Base-by-base conservation (phyloP, 345 rosid species). In the Salix caprea region DNA sequence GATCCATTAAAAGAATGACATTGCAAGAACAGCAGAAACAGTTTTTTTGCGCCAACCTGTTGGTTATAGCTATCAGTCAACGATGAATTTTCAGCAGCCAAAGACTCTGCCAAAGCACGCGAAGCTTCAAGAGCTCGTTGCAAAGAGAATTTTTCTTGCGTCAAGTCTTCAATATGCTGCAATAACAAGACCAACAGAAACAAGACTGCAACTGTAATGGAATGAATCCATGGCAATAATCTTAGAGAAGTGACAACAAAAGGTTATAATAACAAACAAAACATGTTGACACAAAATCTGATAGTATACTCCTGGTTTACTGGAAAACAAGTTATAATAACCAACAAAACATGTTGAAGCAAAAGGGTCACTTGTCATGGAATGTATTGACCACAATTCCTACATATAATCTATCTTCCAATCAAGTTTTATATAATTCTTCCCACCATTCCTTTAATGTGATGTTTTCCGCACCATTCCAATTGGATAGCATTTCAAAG, bases 71-170 rank as follows among this genome's bases (percentile, higher is more conserved):
- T 94, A 78, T 96, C 97, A 24, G 98, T 91, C 86, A 96, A 75
- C 6, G 97, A 94, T 66, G 98, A 91, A 85, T 96, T 96, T 85
- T 96, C 99, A 73, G 96, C 80, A 74, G 99, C 99, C 85, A 96
- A 85, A 56, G 99, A 94, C 86, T 94, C 97, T 19, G 99, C 91
- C 77, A 96, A 86, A 64, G 90, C 78, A 77, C 90, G 92, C 65
- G 99, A 94, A 80, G 97, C 94, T 85, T 96, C 99, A 70, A 96
- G 97, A 79, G 97, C 94, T 87, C 97, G 88, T 90, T 92, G 97
- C 88, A 96, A 83, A 70, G 97, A 87, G 85, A 91, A 96, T 74
- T 94, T 96, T 85, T 96, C 98, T 82, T 86, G 97, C 23, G 99
- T 96, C 87, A 96, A 84, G 83, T 96, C 99, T 86, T 96, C 98